phyloP scores from a whole-genome alignment of 164 flowering plant species.

The Brasenia schreberi region DNA sequence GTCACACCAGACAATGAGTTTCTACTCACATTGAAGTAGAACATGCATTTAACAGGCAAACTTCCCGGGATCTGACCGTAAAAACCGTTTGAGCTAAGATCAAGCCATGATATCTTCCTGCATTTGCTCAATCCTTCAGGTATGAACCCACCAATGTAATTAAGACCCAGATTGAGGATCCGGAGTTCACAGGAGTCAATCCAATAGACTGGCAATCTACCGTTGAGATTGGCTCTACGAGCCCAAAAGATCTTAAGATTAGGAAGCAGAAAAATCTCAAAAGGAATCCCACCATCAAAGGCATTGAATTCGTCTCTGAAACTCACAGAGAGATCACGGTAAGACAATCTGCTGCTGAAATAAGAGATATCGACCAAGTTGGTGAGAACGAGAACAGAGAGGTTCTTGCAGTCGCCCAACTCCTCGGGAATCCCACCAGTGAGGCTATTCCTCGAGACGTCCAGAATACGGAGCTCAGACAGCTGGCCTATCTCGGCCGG shows the following conservation, averaged over 20 bases:
- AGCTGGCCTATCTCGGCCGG: constrained; percentile 45
- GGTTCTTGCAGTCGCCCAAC: constrained; percentile 35
- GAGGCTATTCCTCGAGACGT: constrained; percentile 64
- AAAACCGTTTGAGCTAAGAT: constrained; percentile 52
- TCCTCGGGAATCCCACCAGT: constrained; percentile 43
- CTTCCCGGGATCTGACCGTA: constrained; percentile 27
- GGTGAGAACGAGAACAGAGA: constrained; percentile 38
- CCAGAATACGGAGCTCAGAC: constrained; percentile 42
- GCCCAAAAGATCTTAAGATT: constrained; percentile 57
- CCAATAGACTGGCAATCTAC: constrained; percentile 39
- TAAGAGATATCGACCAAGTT: constrained; percentile 17
- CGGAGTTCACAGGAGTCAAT: constrained; percentile 24
- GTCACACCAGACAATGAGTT: constrained; percentile 41
- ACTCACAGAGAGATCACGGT: constrained; percentile 2
- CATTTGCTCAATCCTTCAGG: constrained; percentile 38
- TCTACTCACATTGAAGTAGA: constrained; percentile 42
- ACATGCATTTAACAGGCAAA: constrained; percentile 51
- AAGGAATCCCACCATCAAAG: constrained; percentile 42
- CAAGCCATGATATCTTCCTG: constrained; percentile 36
- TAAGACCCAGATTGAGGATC: constrained; percentile 48
- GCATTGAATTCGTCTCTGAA: constrained; percentile 48
- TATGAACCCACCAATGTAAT: constrained; percentile 30
- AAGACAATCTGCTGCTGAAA: not conserved
- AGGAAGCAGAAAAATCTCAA: constrained; percentile 28
- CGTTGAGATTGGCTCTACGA: constrained; percentile 55